These are phyloP conservation scores for Suillus occidentalis DNA, from an alignment of 768 basidiomycete species.

Conservation along the genomic window DNA sequence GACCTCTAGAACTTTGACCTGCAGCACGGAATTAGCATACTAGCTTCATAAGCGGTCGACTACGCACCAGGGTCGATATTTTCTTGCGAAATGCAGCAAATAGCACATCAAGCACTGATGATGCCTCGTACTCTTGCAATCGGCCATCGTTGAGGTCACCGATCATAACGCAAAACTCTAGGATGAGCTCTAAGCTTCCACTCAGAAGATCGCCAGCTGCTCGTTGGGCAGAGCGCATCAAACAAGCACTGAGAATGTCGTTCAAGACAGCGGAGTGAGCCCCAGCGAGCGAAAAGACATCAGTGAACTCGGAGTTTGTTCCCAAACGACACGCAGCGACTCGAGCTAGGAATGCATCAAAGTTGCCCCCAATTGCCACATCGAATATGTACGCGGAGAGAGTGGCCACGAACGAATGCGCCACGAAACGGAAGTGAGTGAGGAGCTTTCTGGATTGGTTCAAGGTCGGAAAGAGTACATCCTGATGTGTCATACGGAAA, in stretches of 20 bases:
- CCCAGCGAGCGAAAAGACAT: constrained; percentile 70
- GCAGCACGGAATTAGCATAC: constrained; percentile 7
- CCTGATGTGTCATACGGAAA: constrained; percentile 59
- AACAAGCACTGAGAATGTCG: constrained; percentile 72
- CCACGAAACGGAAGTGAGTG: constrained; percentile 71
- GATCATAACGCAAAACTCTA: constrained; percentile 66
- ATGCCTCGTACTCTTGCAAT: constrained; percentile 67
- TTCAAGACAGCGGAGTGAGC: constrained; percentile 71
- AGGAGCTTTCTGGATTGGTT: constrained; percentile 51
- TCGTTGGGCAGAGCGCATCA: constrained; percentile 68
- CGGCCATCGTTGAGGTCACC: constrained; percentile 56
- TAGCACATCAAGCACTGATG: constrained; percentile 52
- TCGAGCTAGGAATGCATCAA: constrained; percentile 62
- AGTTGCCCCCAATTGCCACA: constrained; percentile 77
- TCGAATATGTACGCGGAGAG: constrained; percentile 76
- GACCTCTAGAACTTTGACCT: constrained; percentile 58
- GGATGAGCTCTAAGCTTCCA: constrained; percentile 58
- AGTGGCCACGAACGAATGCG: constrained; percentile 67
- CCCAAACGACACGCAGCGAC: constrained; percentile 30
- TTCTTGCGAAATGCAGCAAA: constrained; percentile 53
- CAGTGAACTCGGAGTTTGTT: constrained; percentile 44
- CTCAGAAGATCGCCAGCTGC: constrained; percentile 65
- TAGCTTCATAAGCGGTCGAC: not conserved
- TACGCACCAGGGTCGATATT: constrained; percentile 58
- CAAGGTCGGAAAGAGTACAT: constrained; percentile 60